Evolutionary conservation across 2,329 filamentous ascomycete genomes (phyloP).

Genomic region (Apiospora sp.): DNA sequence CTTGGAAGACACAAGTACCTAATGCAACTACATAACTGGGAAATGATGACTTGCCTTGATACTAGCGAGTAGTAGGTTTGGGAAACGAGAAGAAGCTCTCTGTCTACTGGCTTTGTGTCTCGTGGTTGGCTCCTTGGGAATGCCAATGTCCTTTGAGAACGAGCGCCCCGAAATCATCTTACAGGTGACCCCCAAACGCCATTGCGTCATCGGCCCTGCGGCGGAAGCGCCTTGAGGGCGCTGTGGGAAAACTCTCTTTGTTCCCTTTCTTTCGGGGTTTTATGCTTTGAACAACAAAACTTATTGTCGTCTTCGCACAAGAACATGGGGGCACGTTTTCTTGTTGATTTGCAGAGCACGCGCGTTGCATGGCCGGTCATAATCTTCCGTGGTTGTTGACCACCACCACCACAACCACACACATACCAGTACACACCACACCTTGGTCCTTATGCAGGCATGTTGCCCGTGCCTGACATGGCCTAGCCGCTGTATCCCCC

Average conservation of each 20-base stretch:
- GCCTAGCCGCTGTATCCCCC: conserved; percentile 16
- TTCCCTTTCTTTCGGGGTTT: background rate
- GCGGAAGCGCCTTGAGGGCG: background rate
- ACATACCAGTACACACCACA: background rate
- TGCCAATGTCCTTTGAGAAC: conserved; percentile 11
- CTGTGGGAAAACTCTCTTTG: conserved; percentile 12
- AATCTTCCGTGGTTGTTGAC: background rate
- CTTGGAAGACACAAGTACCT: background rate
- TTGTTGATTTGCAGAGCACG: background rate
- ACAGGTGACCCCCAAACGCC: conserved; percentile 10
- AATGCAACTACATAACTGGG: background rate
- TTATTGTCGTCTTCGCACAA: background rate
- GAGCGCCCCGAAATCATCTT: conserved; percentile 12
- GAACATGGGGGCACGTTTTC: background rate
- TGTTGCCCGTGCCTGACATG: conserved; percentile 21
- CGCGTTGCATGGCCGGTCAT: background rate
- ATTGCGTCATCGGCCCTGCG: conserved; percentile 5
- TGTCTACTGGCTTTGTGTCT: background rate
- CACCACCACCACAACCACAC: background rate
- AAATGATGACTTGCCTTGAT: background rate
- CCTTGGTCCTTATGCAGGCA: conserved; percentile 1
- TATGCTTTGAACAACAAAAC: background rate
- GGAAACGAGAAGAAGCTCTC: conserved; percentile 1
- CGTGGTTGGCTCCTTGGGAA: conserved; percentile 4
- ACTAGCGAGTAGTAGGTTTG: background rate